Conservation (phyloP, 768 basidiomycete species). For the Trametes cingulata region DNA sequence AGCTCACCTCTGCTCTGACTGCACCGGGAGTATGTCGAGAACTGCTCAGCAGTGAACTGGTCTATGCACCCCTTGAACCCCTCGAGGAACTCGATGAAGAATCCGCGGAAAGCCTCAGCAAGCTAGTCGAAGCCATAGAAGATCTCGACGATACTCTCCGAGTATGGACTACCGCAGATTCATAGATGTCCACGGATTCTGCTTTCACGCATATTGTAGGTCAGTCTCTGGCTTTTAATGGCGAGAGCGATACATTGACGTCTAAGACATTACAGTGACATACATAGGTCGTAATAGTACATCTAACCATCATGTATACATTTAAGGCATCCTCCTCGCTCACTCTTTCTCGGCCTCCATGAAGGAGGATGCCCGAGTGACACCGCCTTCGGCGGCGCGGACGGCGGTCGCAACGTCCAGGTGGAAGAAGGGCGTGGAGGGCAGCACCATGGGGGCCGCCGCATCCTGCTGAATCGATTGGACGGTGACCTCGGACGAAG, state of each 20-base stretch:
- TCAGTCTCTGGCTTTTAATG: no score
- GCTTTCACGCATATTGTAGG: no score
- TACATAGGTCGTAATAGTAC: slow-evolving; percentile 18
- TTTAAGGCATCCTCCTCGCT: neutral
- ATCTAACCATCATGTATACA: neutral
- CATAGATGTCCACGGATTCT: neutral
- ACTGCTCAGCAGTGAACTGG: slow-evolving; percentile 51
- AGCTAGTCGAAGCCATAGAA: slow-evolving; percentile 54
- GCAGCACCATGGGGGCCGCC: slow-evolving; percentile 39
- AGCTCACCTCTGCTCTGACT: slow-evolving; percentile 39
- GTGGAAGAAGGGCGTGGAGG: slow-evolving; percentile 85
- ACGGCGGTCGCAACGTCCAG: slow-evolving; percentile 42
- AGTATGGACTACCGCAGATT: slow-evolving; percentile 57
- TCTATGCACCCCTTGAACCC: slow-evolving; percentile 53
- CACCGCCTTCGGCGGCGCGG: slow-evolving; percentile 30
- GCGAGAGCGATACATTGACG: neutral
- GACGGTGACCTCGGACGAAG: slow-evolving; percentile 14
- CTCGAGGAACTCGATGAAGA: slow-evolving; percentile 41
- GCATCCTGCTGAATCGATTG: neutral
- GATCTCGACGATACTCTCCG: slow-evolving; percentile 57
- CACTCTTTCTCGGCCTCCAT: neutral
- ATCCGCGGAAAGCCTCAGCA: slow-evolving; percentile 39
- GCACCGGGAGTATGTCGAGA: slow-evolving; percentile 35
- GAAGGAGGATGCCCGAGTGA: slow-evolving; percentile 13
- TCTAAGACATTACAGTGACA: neutral